Conservation (phyloP, 2,329 filamentous ascomycete species). For the Colletotrichum orbiculare region DNA sequence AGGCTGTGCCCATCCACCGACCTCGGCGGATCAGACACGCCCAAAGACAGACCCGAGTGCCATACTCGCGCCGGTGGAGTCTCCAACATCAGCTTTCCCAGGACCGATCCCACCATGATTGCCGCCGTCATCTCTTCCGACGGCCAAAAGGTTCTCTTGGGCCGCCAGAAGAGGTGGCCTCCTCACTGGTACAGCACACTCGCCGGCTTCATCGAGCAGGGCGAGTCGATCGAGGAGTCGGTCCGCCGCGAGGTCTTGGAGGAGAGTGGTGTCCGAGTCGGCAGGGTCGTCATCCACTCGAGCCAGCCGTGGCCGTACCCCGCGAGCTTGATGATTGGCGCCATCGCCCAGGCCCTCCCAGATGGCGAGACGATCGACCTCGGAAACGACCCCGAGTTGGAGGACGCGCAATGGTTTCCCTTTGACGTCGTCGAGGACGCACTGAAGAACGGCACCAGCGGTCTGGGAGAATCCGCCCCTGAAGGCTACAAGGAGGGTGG, state of each 20-base stretch:
- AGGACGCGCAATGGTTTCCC: constrained; percentile 88
- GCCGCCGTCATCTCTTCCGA: constrained; percentile 89
- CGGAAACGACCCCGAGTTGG: constrained; percentile 90
- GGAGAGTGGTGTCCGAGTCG: constrained; percentile 81
- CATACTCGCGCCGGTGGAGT: constrained; percentile 83
- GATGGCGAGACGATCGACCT: constrained; percentile 83
- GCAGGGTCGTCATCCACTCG: constrained; percentile 83
- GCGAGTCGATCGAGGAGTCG: constrained; percentile 86
- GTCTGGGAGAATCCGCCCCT: constrained; percentile 72
- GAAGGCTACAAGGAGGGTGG: constrained; percentile 79
- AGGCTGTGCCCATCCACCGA: constrained; percentile 81
- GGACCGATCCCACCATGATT: constrained; percentile 95
- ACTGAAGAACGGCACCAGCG: constrained; percentile 73
- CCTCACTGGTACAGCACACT: constrained; percentile 89
- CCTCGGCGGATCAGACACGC: constrained; percentile 56
- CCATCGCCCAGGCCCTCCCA: constrained; percentile 86
- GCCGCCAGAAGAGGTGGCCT: constrained; percentile 86
- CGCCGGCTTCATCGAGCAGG: constrained; percentile 86
- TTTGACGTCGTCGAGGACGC: constrained; percentile 85
- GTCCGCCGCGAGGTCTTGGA: constrained; percentile 89
- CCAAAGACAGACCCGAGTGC: constrained; percentile 74
- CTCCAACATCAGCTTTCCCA: constrained; percentile 91
- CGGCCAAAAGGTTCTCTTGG: constrained; percentile 81
- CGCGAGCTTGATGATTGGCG: constrained; percentile 86
- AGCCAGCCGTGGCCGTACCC: constrained; percentile 92